Percentiles rank a stretch among this genome's conserved stretches.
These are phyloP conservation scores for Botryotinia convoluta DNA, from an alignment of 2,329 filamentous ascomycete genomes.

Conservation along the genomic window DNA sequence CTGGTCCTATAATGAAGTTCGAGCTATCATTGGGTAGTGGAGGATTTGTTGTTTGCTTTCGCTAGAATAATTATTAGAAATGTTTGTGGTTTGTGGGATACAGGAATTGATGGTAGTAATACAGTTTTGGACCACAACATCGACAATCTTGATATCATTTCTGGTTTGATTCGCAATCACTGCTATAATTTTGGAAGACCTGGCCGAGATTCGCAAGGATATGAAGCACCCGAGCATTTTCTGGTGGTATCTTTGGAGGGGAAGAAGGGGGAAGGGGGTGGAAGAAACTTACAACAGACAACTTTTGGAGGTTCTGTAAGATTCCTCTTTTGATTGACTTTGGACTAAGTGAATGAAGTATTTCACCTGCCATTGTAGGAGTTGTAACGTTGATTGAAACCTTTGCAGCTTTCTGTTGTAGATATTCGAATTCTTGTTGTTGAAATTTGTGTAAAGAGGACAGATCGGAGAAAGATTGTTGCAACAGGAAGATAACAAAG, in stretches of 20 bases:
- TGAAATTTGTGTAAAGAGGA: neutral
- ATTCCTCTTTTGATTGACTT: neutral
- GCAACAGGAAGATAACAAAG: neutral
- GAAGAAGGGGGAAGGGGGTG: neutral
- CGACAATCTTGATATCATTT: neutral
- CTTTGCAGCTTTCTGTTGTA: neutral
- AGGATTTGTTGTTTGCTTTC: neutral
- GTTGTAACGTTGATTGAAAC: neutral
- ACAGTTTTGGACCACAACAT: neutral
- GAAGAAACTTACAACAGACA: neutral
- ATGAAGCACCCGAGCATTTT: neutral
- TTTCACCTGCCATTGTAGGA: constrained; percentile 1
- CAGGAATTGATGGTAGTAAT: neutral
- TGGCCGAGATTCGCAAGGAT: neutral
- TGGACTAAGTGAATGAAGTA: neutral
- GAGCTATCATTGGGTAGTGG: neutral
- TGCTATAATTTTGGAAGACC: neutral
- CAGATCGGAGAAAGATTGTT: neutral
- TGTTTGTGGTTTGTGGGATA: neutral
- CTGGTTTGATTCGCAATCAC: neutral
- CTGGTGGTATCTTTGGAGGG: neutral
- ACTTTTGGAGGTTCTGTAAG: constrained; percentile 2
- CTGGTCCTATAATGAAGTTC: neutral
- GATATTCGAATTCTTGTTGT: neutral
- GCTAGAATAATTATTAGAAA: constrained; percentile 6